Conservation (phyloP, 495 filamentous ascomycete genomes). For the Ramalina peruviana region DNA sequence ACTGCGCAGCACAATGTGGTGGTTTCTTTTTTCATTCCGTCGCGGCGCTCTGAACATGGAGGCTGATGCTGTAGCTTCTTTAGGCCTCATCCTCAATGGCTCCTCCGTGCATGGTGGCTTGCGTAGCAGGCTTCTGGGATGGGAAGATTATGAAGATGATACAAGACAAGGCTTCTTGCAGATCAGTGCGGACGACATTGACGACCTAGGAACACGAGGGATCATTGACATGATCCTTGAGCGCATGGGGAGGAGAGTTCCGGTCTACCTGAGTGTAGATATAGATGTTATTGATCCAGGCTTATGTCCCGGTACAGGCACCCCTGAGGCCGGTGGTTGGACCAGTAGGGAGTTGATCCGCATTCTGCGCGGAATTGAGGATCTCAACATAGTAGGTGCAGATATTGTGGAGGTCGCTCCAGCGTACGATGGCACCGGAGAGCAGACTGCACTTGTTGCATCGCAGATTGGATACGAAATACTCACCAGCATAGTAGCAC, state of each 20-base stretch:
- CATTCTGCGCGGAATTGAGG: slow-evolving; percentile 55
- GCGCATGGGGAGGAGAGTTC: slow-evolving; percentile 44
- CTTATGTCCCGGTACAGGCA: slow-evolving; percentile 47
- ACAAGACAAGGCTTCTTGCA: slow-evolving; percentile 48
- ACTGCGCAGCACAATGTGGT: too few species aligned
- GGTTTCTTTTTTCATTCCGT: too few species aligned
- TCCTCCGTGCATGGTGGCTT: slow-evolving; percentile 67
- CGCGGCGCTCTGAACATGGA: too few species aligned
- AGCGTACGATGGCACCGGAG: slow-evolving; percentile 69
- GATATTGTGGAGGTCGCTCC: slow-evolving; percentile 81
- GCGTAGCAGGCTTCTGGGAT: slow-evolving; percentile 55
- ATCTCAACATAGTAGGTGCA: slow-evolving; percentile 55
- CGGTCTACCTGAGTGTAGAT: slow-evolving; percentile 60
- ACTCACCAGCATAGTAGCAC: slow-evolving; percentile 65
- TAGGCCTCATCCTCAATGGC: slow-evolving; percentile 42
- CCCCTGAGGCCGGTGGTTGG: slow-evolving; percentile 41
- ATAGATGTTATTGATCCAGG: slow-evolving; percentile 66
- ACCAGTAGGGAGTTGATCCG: slow-evolving; percentile 58
- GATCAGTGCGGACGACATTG: slow-evolving; percentile 55
- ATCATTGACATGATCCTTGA: slow-evolving; percentile 44
- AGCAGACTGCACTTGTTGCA: slow-evolving; percentile 74
- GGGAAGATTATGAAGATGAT: slow-evolving; percentile 55
- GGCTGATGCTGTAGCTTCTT: too few species aligned
- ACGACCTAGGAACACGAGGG: slow-evolving; percentile 39
- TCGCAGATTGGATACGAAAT: slow-evolving; percentile 75